Conservation (phyloP, 352 stramenopile species). For the Pythium diclinum region DNA sequence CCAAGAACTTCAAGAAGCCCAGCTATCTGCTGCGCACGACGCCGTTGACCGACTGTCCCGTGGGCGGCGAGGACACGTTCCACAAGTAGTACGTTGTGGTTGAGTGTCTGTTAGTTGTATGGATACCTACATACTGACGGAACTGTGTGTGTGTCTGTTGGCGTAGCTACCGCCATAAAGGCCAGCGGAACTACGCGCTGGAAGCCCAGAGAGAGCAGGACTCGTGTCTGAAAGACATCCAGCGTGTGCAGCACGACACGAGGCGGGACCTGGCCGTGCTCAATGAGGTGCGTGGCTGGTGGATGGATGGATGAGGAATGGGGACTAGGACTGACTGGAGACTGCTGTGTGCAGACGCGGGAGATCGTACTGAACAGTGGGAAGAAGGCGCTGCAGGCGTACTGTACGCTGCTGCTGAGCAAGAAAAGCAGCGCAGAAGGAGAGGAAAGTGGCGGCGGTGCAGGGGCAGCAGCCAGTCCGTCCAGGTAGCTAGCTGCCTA, state of each 20-base stretch:
- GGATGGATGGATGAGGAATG: background rate
- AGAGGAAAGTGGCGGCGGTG: constrained; percentile 27
- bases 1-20: constrained; percentile 58
- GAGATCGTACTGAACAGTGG: constrained; percentile 69
- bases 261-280: constrained; percentile 57
- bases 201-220: constrained; percentile 53
- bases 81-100: constrained; percentile 47
- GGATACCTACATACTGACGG: constrained; percentile 8
- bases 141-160: background rate
- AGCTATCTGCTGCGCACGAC: constrained; percentile 77
- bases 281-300: constrained; percentile 37
- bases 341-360: constrained; percentile 32
- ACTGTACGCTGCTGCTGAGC: constrained; percentile 63
- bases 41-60: constrained; percentile 57
- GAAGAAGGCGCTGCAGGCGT: constrained; percentile 68
- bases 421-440: constrained; percentile 37
- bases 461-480: background rate
- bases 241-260: constrained; percentile 52
- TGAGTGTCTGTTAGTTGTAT: too few species aligned
- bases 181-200: constrained; percentile 39
- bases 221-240: constrained; percentile 54
- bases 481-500: background rate
- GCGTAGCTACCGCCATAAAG: constrained; percentile 45
- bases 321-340: background rate
- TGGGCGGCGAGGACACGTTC: constrained; percentile 82